These are phyloP conservation scores for Pythium graminicola DNA, from an alignment of 352 stramenopile species.

Conservation along the genomic window DNA sequence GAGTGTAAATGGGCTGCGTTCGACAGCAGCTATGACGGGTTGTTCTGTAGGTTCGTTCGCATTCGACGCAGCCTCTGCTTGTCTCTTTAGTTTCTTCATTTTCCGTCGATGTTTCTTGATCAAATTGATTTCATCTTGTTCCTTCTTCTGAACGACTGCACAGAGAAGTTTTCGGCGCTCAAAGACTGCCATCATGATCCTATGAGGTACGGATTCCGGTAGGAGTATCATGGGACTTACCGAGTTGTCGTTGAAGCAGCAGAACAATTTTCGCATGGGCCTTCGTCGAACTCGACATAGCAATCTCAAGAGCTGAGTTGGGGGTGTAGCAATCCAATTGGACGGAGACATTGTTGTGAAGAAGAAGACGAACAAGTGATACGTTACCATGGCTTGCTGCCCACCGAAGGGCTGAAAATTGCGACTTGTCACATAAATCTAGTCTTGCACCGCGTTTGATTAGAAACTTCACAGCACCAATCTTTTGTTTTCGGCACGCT, in stretches of 20 bases:
- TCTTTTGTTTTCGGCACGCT: slow-evolving; percentile 43
- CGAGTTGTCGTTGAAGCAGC: slow-evolving; percentile 36
- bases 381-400: slow-evolving; percentile 32
- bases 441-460: slow-evolving; percentile 32
- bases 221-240: not conserved
- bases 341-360: slow-evolving; percentile 38
- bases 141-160: slow-evolving; percentile 26
- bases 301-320: slow-evolving; percentile 44
- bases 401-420: slow-evolving; percentile 50
- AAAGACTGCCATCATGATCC: slow-evolving; percentile 20
- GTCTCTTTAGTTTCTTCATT: slow-evolving; percentile 3
- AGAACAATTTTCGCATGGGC: slow-evolving; percentile 34
- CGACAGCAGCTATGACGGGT: not conserved
- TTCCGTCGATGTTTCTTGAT: slow-evolving; percentile 21
- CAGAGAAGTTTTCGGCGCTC: slow-evolving; percentile 31
- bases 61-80: not conserved
- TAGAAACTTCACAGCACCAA: slow-evolving; percentile 31
- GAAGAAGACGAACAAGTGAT: slow-evolving; percentile 30
- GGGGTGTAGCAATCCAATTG: slow-evolving; percentile 36
- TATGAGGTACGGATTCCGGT: not conserved
- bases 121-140: slow-evolving; percentile 30
- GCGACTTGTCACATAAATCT: slow-evolving; percentile 36
- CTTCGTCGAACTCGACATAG: slow-evolving; percentile 26
- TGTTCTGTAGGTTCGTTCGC: not conserved
- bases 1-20: slow-evolving; percentile 13